These are phyloP conservation scores for Pelargonium exstipulatum DNA, from an alignment of 441 rosid species.

Conservation along the genomic window DNA sequence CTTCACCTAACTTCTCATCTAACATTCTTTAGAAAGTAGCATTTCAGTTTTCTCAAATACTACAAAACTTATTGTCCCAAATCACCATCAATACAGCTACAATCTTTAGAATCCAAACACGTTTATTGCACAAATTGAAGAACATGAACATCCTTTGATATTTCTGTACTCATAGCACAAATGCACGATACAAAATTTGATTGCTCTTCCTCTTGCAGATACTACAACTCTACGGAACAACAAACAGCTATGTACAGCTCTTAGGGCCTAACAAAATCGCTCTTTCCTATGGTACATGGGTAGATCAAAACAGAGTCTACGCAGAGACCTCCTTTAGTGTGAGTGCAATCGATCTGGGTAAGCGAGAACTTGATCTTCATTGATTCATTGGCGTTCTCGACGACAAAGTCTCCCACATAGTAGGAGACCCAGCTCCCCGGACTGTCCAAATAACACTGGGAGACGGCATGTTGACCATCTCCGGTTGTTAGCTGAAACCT, in stretches of 20 bases:
- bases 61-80: neutral
- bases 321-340: constrained; percentile 70
- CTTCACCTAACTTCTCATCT: too few relatives aligned
- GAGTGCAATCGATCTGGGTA: constrained; percentile 81
- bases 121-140: neutral
- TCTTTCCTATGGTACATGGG: constrained; percentile 26
- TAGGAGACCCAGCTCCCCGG: constrained; percentile 56
- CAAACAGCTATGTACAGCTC: constrained; percentile 4
- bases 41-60: too few relatives aligned
- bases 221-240: neutral
- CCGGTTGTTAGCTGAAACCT: constrained; percentile 55
- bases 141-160: neutral
- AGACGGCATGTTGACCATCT: constrained; percentile 46
- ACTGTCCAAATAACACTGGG: constrained; percentile 41
- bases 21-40: neutral
- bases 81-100: neutral
- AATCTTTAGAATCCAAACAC: neutral
- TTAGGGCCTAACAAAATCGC: neutral
- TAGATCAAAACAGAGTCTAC: constrained; percentile 47
- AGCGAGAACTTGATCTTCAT: constrained; percentile 53
- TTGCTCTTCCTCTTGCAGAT: too few relatives aligned
- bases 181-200: too few relatives aligned
- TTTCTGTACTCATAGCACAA: neutral
- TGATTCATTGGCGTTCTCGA: constrained; percentile 23
- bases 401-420: constrained; percentile 66